A percentile compares a stretch with the other conserved stretches of the same genome.
These are phyloP conservation scores for Debaryomyces tyrocola DNA, from an alignment of 805 yeast species.

Conservation along the genomic window DNA sequence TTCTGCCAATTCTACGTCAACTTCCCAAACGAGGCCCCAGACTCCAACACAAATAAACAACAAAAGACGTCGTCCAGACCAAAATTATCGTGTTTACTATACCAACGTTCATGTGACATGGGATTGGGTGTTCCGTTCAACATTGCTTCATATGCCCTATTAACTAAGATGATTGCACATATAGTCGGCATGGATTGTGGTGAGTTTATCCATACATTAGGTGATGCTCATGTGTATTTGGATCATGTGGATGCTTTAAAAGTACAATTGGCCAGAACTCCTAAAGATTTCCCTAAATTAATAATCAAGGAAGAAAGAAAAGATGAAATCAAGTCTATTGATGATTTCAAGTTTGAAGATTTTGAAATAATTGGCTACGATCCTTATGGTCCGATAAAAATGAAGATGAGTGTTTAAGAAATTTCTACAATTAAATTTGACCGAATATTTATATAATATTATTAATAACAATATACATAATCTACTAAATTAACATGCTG, in stretches of 20 bases:
- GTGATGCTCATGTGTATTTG: slow-evolving; percentile 93
- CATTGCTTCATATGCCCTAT: slow-evolving; percentile 91
- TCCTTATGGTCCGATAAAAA: slow-evolving; percentile 81
- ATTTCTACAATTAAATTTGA: neutral
- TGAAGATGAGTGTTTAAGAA: slow-evolving; percentile 92
- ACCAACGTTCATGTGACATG: slow-evolving; percentile 99
- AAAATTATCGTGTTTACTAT: slow-evolving; percentile 79
- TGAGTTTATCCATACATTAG: slow-evolving; percentile 91
- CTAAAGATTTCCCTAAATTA: slow-evolving; percentile 79
- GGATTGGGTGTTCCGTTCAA: slow-evolving; percentile 99
- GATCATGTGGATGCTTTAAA: slow-evolving; percentile 92
- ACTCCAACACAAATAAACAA: slow-evolving; percentile 11
- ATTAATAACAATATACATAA: neutral
- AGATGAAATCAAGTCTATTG: slow-evolving; percentile 59
- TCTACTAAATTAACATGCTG: slow-evolving; percentile 5
- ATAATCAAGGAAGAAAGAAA: slow-evolving; percentile 57
- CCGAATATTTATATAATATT: neutral
- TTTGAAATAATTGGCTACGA: slow-evolving; percentile 77
- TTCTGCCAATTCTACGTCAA: slow-evolving; percentile 93
- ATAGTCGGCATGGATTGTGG: slow-evolving; percentile 96
- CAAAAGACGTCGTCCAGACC: slow-evolving; percentile 43
- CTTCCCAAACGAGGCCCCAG: slow-evolving; percentile 56
- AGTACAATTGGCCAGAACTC: slow-evolving; percentile 73
- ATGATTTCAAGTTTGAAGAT: slow-evolving; percentile 86
- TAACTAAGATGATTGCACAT: slow-evolving; percentile 93